Conservation (phyloP, 139 green algal species). For the Chlamydomonas incerta region DNA sequence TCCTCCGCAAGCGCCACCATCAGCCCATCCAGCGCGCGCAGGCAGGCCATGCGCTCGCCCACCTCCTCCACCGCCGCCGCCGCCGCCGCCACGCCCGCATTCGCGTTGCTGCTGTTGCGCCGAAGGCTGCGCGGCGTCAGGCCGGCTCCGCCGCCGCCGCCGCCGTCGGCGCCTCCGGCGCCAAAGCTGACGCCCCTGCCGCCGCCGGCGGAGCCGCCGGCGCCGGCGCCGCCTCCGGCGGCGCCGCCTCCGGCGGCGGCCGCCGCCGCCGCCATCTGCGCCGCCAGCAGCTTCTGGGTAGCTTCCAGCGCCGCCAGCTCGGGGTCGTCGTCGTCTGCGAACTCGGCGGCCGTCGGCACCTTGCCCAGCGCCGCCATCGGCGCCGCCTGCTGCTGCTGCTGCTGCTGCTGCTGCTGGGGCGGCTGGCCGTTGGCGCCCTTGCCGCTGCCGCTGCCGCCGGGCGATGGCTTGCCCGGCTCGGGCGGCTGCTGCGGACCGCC, state of each 20-base stretch:
- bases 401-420: neutral
- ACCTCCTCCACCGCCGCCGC: neutral
- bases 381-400: neutral
- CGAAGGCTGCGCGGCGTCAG: neutral
- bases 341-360: constrained; percentile 1
- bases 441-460: too few species aligned
- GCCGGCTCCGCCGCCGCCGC: neutral
- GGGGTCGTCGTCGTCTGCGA: constrained; percentile 18
- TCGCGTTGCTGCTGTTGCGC: neutral
- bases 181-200: neutral
- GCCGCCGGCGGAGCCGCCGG: neutral
- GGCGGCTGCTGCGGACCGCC: neutral
- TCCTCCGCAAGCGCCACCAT: constrained; percentile 39
- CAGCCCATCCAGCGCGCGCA: constrained; percentile 13
- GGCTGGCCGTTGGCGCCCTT: too few species aligned
- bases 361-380: neutral
- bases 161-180: neutral
- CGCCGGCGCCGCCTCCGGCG: neutral
- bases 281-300: neutral
- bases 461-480: too few species aligned
- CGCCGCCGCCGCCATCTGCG: neutral
- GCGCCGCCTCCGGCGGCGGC: neutral
- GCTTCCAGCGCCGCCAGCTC: constrained; percentile 36
- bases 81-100: neutral
- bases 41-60: neutral